Evolutionary conservation across 805 yeast genomes (phyloP), one percentile per base, ranked within the genome.

Genomic region (Blastobotrys attinorum): DNA sequence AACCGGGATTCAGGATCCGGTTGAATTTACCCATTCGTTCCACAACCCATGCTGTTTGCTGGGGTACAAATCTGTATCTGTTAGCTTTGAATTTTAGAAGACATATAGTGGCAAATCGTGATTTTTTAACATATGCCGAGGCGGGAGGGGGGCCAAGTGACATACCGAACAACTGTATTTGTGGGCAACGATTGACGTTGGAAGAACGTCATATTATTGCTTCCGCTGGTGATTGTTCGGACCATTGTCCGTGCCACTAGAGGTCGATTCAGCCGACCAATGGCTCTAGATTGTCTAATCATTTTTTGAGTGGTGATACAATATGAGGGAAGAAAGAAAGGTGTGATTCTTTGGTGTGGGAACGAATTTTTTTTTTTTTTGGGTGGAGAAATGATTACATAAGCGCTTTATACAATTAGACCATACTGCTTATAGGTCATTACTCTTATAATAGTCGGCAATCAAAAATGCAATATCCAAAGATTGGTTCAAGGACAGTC

Each of bases 11-110:
- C 47, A 86, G 69, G 18, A 77, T 73, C 41, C 77, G 58, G 51
- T 42, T 73, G 67, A 83, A 85, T 59, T 81, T 82, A 25, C 95
- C 95, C 95, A 85, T 85, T 49, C 95, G 70, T 62, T 85, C 95
- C 16, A 85, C 95, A 16, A 85, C 77, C 88, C 92, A 85, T 2
- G 95, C 95, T 17, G 85, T 81, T 62, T 85, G 94, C 60, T 86
- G 95, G 1, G 95, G 95, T 13, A 85, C 95, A 60, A 85, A 85
- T 25, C 29, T 25, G 11, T 7, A 25, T 25, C 11, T 11, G 11
- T 8, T 25, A 25, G n/a, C n/a, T n/a, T n/a, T n/a, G n/a, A n/a
- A n/a, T n/a, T n/a, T n/a, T n/a, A n/a, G n/a, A n/a, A n/a, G n/a
- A n/a, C n/a, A n/a, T n/a, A n/a, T n/a, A n/a, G n/a, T n/a, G n/a